Base-by-base conservation (phyloP, 2,329 filamentous ascomycete species). In the Stemphylium vesicarium region DNA sequence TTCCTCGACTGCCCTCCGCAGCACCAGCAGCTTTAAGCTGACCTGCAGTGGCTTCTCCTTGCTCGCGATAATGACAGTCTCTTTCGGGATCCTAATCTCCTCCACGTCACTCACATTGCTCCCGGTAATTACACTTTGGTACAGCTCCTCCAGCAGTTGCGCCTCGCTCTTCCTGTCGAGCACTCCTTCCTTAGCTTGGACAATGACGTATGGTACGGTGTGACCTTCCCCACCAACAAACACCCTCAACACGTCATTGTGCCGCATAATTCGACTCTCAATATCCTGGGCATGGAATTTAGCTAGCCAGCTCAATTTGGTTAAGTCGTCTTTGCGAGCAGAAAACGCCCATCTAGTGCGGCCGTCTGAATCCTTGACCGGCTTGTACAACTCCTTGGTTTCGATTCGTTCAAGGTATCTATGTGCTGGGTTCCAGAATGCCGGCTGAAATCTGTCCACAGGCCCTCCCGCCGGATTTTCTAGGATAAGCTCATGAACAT, bases 321-420 rank as follows among this genome's bases (percentile, higher is more conserved):
- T 20, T 4, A 20, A 20, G 20, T 20, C 20, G 20, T 20, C 20
- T 20, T 20, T 20, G 20, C 20, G 20, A 20, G 20, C 20, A 20
- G 20, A 20, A 4, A 20, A 20, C 4, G 20, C 20, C 20, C 20
- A 20, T 20, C 20, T 20, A 4, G 20, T 20, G 20, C 20, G 4
- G 20, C 20, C 20, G 20, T 20, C 20, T 4, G 20, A 20, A 4
- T 20, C 20, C 20, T 3, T 20, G 20, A 20, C 4, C 4, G 20
- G 20, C 20, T 4, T 20, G 20, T 20, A 20, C 20, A 20, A 20
- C 20, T 20, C 20, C 20, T 20, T 20, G 20, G 20, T 20, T 20
- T 20, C 61, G 32, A 75, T 77, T 32, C 66, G 69, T 3, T 69
- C 44, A 1, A 62, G 37, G 9, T 73, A 57, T 0, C 68, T 72